phyloP scores from a whole-genome alignment of 2,329 filamentous ascomycete species.

The Thermoascus crustaceus region DNA sequence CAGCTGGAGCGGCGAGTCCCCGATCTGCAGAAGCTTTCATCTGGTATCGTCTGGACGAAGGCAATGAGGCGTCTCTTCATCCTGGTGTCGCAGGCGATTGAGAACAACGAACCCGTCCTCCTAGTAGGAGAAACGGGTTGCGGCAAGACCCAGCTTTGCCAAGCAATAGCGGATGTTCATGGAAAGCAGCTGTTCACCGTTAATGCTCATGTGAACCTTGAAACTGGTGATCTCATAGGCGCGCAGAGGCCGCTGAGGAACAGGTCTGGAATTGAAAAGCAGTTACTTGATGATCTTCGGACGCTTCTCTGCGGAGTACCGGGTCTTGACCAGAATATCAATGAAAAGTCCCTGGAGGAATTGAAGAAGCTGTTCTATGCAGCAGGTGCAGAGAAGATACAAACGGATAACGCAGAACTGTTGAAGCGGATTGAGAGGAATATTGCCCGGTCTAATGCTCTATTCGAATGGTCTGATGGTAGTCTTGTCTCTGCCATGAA shows the following conservation, averaged over 20 bases:
- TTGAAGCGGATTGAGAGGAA: constrained; percentile 37
- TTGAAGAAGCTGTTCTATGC: constrained; percentile 53
- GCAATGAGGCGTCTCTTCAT: constrained; percentile 90
- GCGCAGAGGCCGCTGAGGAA: constrained; percentile 89
- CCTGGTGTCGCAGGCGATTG: constrained; percentile 75
- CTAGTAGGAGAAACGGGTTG: constrained; percentile 95
- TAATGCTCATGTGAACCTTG: constrained; percentile 96
- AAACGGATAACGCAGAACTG: constrained; percentile 42
- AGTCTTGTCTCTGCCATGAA: constrained; percentile 92
- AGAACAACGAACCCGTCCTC: constrained; percentile 86
- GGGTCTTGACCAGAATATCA: constrained; percentile 12
- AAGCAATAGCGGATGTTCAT: constrained; percentile 77
- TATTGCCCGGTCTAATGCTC: constrained; percentile 62
- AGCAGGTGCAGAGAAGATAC: constrained; percentile 39
- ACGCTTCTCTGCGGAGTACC: constrained; percentile 31
- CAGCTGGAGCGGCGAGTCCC: constrained; percentile 49
- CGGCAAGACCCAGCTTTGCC: constrained; percentile 94
- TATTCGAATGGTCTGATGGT: constrained; percentile 96
- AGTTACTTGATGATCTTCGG: constrained; percentile 55
- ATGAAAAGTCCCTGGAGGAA: constrained; percentile 42
- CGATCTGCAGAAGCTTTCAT: constrained; percentile 27
- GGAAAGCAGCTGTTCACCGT: constrained; percentile 73
- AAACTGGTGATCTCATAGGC: constrained; percentile 94
- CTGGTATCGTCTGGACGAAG: constrained; percentile 76
- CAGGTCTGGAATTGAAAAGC: constrained; percentile 60